Percentiles rank a stretch among this genome's conserved stretches.
These are phyloP conservation scores for Nannochloropsis gaditana DNA, from an alignment of 108 stramenopile genomes.

Conservation along the genomic window DNA sequence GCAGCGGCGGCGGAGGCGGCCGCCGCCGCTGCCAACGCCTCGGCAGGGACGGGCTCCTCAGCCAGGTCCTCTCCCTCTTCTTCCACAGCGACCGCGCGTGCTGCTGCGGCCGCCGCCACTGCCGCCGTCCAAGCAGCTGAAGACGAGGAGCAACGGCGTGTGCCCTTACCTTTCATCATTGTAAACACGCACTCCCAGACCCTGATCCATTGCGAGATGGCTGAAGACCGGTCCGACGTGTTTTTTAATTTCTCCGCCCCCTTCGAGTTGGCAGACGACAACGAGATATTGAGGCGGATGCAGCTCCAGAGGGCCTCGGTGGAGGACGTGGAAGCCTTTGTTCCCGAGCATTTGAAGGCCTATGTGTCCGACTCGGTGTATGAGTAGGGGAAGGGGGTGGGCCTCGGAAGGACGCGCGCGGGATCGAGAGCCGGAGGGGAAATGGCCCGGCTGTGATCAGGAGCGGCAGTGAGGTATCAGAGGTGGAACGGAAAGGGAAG, in stretches of 20 bases:
- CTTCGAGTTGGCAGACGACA: conserved; percentile 91
- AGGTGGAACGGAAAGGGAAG: too few species aligned
- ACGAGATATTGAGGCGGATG: conserved; percentile 79
- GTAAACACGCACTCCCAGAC: conserved; percentile 70
- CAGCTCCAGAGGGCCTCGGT: conserved; percentile 59
- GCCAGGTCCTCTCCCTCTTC: conserved; percentile 1
- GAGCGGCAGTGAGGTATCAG: too few species aligned
- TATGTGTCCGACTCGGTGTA: neutral
- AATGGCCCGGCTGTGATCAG: too few species aligned
- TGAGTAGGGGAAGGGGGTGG: neutral
- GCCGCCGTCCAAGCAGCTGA: neutral
- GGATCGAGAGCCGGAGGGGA: too few species aligned
- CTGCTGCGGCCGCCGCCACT: neutral
- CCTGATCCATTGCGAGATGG: conserved; percentile 86
- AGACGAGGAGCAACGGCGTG: conserved; percentile 37
- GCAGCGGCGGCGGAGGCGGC: neutral
- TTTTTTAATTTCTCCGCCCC: conserved; percentile 79
- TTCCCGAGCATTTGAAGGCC: neutral
- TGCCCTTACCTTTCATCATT: conserved; percentile 83
- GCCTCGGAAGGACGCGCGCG: neutral
- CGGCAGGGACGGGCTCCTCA: neutral
- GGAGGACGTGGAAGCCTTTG: conserved; percentile 24
- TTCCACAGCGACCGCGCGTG: neutral
- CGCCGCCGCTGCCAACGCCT: neutral
- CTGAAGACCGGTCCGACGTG: conserved; percentile 69